A percentile compares a stretch with the other conserved stretches of the same genome.
Evolutionary conservation across 352 stramenopile genomes (phyloP).

Genomic region (Globisporangium cylindrosporum): DNA sequence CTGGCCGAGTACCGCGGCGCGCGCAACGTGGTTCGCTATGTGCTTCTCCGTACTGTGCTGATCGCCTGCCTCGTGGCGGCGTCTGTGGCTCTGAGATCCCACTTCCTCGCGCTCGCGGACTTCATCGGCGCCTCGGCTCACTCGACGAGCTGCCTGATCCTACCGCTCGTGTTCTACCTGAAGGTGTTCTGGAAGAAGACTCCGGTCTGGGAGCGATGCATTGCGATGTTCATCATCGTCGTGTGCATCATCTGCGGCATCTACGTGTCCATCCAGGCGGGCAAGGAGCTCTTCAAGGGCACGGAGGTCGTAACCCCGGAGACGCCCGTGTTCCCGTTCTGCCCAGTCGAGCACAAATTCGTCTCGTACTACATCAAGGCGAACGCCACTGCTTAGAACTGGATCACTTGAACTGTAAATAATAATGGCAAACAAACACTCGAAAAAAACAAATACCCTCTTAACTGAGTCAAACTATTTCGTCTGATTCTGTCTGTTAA

Average conservation of each 20-base stretch:
- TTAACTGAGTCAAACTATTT: neutral
- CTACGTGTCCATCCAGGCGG: constrained; percentile 23
- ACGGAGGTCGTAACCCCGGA: constrained; percentile 9
- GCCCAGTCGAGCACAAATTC: constrained; percentile 17
- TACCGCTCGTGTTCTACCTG: constrained; percentile 35
- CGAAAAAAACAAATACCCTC: neutral
- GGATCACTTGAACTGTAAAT: neutral
- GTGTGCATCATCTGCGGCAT: constrained; percentile 23
- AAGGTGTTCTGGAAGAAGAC: constrained; percentile 26
- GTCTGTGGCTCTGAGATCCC: constrained; percentile 18
- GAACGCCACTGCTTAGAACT: neutral
- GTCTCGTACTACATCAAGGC: constrained; percentile 19
- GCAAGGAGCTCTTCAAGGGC: constrained; percentile 19
- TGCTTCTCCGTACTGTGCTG: constrained; percentile 23
- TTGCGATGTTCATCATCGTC: constrained; percentile 21
- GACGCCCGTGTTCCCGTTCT: constrained; percentile 21
- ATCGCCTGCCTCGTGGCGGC: constrained; percentile 21
- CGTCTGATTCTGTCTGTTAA: neutral
- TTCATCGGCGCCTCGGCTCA: constrained; percentile 30
- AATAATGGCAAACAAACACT: neutral
- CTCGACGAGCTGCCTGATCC: constrained; percentile 28
- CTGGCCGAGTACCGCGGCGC: constrained; percentile 20
- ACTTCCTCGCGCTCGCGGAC: constrained; percentile 24
- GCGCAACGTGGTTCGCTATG: constrained; percentile 20
- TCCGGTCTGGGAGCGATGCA: constrained; percentile 20